Conservation (phyloP, 257 asterid genomes). For the Mentha longifolia region DNA sequence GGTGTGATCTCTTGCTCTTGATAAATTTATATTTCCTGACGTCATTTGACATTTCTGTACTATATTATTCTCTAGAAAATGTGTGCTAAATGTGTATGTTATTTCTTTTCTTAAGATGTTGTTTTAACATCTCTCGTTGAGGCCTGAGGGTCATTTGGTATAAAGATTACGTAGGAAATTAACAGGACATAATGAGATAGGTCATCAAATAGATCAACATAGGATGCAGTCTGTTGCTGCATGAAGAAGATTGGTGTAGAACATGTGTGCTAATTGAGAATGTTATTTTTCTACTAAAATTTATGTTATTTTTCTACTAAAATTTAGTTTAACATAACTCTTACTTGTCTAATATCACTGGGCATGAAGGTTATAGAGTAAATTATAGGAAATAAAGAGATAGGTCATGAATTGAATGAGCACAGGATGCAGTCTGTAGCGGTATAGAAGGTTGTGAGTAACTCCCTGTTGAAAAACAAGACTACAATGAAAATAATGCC, state of each 20-base stretch:
- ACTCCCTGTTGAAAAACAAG: too few species aligned
- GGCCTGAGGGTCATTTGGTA: not conserved
- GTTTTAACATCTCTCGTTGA: not conserved
- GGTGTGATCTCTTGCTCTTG: slow-evolving; percentile 51
- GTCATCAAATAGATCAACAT: not conserved
- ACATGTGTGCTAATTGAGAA: not conserved
- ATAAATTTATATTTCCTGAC: not conserved
- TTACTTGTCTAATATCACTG: not conserved
- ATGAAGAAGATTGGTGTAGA: not conserved
- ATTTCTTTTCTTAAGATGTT: not conserved
- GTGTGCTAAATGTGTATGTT: slow-evolving; percentile 1
- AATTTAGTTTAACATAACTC: not conserved
- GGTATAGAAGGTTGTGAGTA: too few species aligned
- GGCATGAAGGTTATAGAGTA: not conserved
- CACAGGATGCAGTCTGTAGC: too few species aligned
- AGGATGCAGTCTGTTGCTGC: not conserved
- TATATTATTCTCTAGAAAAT: not conserved
- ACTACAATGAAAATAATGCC: too few species aligned
- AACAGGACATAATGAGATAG: not conserved
- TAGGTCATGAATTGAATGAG: not conserved
- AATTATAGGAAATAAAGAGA: slow-evolving; percentile 7
- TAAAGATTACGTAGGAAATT: not conserved
- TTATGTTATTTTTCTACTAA: too few species aligned
- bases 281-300: too few species aligned
- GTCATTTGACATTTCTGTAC: not conserved